These are phyloP conservation scores for Ustilago shanxiensis DNA, from an alignment of 1,284 basidiomycete species.

Conservation along the genomic window DNA sequence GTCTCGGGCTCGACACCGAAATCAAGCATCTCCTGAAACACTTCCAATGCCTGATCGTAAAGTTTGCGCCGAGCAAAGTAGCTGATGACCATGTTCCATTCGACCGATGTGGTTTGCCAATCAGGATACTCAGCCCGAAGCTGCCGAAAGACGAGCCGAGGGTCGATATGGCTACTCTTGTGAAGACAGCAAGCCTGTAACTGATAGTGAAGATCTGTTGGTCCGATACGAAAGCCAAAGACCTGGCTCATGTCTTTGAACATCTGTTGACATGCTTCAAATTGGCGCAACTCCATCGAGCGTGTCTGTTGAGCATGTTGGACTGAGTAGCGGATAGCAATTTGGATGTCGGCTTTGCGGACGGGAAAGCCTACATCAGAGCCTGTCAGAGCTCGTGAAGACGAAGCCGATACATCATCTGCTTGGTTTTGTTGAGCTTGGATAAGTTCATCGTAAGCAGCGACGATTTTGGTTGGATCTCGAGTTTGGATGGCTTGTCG, in stretches of 20 bases:
- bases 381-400: slow-evolving; percentile 2
- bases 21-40: slow-evolving; percentile 26
- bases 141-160: slow-evolving; percentile 12
- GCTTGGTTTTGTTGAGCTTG: slow-evolving; percentile 17
- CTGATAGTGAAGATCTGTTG: slow-evolving; percentile 42
- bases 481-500: slow-evolving; percentile 20
- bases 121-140: slow-evolving; percentile 32
- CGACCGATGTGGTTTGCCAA: slow-evolving; percentile 36
- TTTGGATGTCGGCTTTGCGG: slow-evolving; percentile 39
- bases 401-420: not conserved
- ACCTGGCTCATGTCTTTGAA: slow-evolving; percentile 28
- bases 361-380: slow-evolving; percentile 27
- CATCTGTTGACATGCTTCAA: slow-evolving; percentile 32
- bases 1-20: slow-evolving; percentile 10
- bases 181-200: slow-evolving; percentile 22
- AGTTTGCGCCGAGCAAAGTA: slow-evolving; percentile 10
- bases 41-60: slow-evolving; percentile 16
- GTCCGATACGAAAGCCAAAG: slow-evolving; percentile 31
- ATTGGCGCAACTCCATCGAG: not conserved
- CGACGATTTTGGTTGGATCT: slow-evolving; percentile 6
- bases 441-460: slow-evolving; percentile 19
- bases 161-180: slow-evolving; percentile 10
- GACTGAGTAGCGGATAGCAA: slow-evolving; percentile 25
- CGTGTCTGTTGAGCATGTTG: slow-evolving; percentile 15
- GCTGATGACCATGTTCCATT: slow-evolving; percentile 47